phyloP scores from a whole-genome alignment of 176 grass and related monocot species.

The Carex myosuroides region DNA sequence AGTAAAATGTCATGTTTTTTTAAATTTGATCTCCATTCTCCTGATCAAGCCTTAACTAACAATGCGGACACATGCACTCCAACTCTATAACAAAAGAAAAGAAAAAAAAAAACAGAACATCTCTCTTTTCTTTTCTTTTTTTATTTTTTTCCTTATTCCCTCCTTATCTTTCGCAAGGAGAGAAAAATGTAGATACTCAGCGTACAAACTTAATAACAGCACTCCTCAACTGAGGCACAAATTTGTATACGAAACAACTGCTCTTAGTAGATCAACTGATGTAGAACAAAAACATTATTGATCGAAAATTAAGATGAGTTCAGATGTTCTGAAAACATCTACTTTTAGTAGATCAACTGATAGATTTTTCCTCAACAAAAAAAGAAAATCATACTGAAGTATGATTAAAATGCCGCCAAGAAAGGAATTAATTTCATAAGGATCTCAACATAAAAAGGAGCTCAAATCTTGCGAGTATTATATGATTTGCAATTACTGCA shows the following conservation, averaged over 20 bases:
- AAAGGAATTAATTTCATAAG: neutral
- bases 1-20: too few species aligned
- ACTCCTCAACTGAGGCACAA: too few species aligned
- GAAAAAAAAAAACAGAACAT: too few species aligned
- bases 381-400: neutral
- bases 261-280: neutral
- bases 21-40: too few species aligned
- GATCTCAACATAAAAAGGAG: neutral
- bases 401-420: neutral
- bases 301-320: neutral
- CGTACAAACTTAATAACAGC: too few species aligned
- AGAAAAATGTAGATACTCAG: too few species aligned
- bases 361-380: neutral
- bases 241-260: neutral
- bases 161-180: too few species aligned
- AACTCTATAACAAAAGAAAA: too few species aligned
- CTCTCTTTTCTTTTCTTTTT: too few species aligned
- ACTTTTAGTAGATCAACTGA: neutral
- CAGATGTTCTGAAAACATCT: neutral
- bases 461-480: conserved; percentile 78
- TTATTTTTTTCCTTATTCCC: too few species aligned
- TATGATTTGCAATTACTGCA: conserved; percentile 89
- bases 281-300: neutral
- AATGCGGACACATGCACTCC: too few species aligned
- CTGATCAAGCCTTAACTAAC: too few species aligned